Percentiles rank a stretch among this genome's conserved stretches.
phyloP scores from a whole-genome alignment of 306 rosid genomes.

The Boehmeria nivea region DNA sequence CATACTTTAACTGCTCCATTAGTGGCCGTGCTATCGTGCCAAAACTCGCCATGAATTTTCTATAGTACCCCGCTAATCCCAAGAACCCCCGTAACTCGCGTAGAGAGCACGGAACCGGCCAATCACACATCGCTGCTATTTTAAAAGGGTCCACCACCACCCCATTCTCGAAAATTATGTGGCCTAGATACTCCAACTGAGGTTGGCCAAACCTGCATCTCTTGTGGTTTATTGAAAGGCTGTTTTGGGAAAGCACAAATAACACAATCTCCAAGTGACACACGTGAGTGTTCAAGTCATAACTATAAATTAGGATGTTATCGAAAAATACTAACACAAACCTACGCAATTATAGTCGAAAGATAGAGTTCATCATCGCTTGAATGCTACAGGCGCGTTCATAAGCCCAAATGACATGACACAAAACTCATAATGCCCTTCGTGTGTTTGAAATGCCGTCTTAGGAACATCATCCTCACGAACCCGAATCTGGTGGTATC shows the following conservation, averaged over 20 bases:
- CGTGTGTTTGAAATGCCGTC: background rate
- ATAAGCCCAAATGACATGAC: background rate
- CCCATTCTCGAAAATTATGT: background rate
- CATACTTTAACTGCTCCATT: background rate
- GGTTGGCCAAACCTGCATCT: background rate
- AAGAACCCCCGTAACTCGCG: background rate
- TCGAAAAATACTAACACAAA: background rate
- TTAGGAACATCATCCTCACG: background rate
- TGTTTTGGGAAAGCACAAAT: fast-evolving
- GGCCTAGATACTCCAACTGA: background rate
- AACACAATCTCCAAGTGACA: background rate
- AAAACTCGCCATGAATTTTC: background rate
- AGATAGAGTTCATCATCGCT: background rate
- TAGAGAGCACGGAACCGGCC: background rate
- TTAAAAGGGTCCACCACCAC: background rate
- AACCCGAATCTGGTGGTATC: background rate
- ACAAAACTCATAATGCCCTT: background rate
- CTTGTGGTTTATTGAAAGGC: background rate
- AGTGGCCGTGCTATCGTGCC: background rate
- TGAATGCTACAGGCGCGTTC: background rate
- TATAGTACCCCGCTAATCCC: background rate
- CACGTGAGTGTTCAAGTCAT: background rate
- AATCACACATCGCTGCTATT: background rate
- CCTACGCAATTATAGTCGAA: background rate
- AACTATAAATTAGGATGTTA: background rate